phyloP scores from a whole-genome alignment of 352 stramenopile species.

The Globisporangium spinosum region DNA sequence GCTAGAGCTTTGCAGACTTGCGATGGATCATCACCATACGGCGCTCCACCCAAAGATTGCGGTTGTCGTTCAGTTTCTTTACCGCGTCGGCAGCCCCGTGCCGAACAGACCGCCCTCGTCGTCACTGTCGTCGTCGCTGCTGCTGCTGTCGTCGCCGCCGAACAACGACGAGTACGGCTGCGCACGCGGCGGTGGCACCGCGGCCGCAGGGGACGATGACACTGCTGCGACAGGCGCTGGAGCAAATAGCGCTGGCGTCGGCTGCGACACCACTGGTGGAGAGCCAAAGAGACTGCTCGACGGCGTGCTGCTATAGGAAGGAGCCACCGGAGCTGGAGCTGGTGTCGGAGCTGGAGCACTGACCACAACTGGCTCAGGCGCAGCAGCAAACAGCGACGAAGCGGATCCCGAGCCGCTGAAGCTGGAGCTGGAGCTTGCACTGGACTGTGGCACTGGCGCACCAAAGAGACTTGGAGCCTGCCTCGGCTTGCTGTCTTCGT shows the following conservation, averaged over 20 bases:
- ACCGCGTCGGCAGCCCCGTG: conserved; percentile 67
- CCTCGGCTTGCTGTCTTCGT: conserved; percentile 35
- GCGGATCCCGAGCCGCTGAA: conserved; percentile 7
- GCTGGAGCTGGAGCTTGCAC: conserved; percentile 1
- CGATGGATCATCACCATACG: background rate
- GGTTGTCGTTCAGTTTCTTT: conserved; percentile 12
- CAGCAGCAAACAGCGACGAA: conserved; percentile 16
- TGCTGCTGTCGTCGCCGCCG: conserved; percentile 47
- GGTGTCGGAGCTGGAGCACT: background rate
- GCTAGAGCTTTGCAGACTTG: background rate
- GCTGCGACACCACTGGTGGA: background rate
- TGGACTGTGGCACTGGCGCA: conserved; percentile 11
- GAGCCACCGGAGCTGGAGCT: background rate
- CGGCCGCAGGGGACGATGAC: background rate
- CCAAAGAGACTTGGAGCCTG: conserved; percentile 33
- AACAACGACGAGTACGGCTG: conserved; percentile 65
- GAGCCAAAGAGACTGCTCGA: conserved; percentile 19
- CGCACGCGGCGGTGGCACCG: conserved; percentile 17
- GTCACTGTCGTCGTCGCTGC: conserved; percentile 68
- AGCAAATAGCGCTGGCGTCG: conserved; percentile 2
- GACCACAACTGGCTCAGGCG: conserved; percentile 3
- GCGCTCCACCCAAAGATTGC: background rate
- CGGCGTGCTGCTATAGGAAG: conserved; percentile 2
- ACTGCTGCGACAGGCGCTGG: background rate
- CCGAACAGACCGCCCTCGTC: conserved; percentile 77